phyloP scores from a whole-genome alignment of 306 rosid genomes.

The Cucurbita pepo region DNA sequence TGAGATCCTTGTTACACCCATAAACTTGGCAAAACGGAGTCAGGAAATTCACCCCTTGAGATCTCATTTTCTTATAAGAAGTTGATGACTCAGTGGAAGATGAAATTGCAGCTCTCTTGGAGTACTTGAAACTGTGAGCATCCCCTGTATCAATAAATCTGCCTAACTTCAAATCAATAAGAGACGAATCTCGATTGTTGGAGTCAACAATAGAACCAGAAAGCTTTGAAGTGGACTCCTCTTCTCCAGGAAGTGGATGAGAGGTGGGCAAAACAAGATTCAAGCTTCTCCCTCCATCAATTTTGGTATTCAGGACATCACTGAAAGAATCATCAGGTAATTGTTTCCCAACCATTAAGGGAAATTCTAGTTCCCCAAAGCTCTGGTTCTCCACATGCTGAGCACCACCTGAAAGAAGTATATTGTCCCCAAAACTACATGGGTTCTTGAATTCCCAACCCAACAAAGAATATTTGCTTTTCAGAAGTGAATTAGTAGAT shows the following conservation, averaged over 20 bases:
- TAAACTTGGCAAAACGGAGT: conserved; percentile 62
- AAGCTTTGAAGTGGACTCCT: conserved; percentile 39
- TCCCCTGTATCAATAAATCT: conserved; percentile 39
- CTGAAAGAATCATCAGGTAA: conserved; percentile 20
- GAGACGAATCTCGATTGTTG: conserved; percentile 35
- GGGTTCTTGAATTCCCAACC: conserved; percentile 57
- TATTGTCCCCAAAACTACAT: conserved; percentile 31
- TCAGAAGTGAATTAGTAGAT: background rate
- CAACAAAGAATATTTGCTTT: conserved; percentile 32
- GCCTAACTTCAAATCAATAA: conserved; percentile 76
- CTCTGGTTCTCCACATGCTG: conserved; percentile 33
- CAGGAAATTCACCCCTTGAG: conserved; percentile 27
- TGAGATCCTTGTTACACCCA: conserved; percentile 81
- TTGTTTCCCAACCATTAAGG: conserved; percentile 43
- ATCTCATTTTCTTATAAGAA: conserved; percentile 39
- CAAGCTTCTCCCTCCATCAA: conserved; percentile 13
- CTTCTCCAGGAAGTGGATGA: conserved; percentile 23
- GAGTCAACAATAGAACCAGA: conserved; percentile 46
- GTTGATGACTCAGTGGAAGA: conserved; percentile 55
- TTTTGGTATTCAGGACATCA: conserved; percentile 17
- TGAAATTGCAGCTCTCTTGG: conserved; percentile 21
- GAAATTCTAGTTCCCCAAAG: conserved; percentile 46
- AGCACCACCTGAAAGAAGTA: conserved; percentile 21
- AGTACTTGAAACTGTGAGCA: conserved; percentile 15
- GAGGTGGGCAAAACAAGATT: conserved; percentile 11